Evolutionary conservation across 257 asterid genomes (phyloP), one percentile per base, ranked within the genome.

Genomic region (Schizonepeta tenuifolia): DNA sequence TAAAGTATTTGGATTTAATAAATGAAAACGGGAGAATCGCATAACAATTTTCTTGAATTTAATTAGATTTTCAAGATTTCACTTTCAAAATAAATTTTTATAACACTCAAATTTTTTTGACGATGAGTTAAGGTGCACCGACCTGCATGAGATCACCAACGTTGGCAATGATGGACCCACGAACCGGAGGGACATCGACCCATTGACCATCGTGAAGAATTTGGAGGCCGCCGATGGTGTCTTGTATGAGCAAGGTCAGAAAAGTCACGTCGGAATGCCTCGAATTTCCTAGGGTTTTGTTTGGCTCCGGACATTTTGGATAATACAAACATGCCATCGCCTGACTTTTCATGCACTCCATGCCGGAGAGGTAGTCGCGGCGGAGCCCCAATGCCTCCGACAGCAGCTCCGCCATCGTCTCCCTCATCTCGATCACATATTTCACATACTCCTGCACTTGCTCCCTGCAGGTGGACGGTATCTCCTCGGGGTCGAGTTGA

Each of bases 61-160:
- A n/a, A n/a, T n/a, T n/a, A n/a, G n/a, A n/a, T n/a, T n/a, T n/a
- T n/a, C n/a, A n/a, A n/a, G n/a, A n/a, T n/a, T n/a, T n/a, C n/a
- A n/a, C n/a, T n/a, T n/a, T n/a, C n/a, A n/a, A n/a, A n/a, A n/a
- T n/a, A n/a, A n/a, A n/a, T n/a, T n/a, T n/a, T n/a, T n/a, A n/a
- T n/a, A n/a, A n/a, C n/a, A n/a, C n/a, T n/a, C n/a, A n/a, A n/a
- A n/a, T n/a, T n/a, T n/a, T n/a, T n/a, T n/a, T n/a, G n/a, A n/a
- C 1, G 28, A 24, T 24, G 1, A 24, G 28, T 24, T 24, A 24
- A 24, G 28, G 28, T 24, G 2, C 28, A 24, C 28, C 3, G 2
- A 26, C 28, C 87, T 79, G 86, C 81, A 79, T 64, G 49, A 78
- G 78, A 69, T 82, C 84, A 3, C 86, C 86, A 0, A 82, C 21